Percentiles rank a stretch among this genome's conserved stretches.
Evolutionary conservation across 2,329 filamentous ascomycete species (phyloP).

Genomic region (Fusarium nelsonii): DNA sequence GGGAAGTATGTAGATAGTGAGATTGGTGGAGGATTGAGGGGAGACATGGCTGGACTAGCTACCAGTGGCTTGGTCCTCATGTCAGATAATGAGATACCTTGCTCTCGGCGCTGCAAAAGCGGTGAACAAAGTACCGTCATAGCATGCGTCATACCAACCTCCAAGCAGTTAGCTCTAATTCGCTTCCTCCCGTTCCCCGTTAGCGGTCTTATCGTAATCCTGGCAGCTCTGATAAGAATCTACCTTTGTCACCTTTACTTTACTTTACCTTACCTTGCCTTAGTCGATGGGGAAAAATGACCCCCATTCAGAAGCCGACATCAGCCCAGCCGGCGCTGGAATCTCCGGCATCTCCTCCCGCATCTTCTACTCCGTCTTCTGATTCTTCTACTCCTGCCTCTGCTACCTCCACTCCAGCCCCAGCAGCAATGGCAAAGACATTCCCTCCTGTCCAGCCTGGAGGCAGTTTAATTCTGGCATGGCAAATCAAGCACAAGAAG

Average conservation of each 20-base stretch:
- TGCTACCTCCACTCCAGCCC: slow-evolving; percentile 14
- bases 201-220: slow-evolving; percentile 36
- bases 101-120: not conserved
- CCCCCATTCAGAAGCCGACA: slow-evolving; percentile 42
- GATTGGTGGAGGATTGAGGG: slow-evolving; percentile 30
- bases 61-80: slow-evolving; percentile 16
- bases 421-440: slow-evolving; percentile 54
- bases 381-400: slow-evolving; percentile 18
- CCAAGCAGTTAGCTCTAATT: slow-evolving; percentile 23
- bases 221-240: slow-evolving; percentile 35
- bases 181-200: slow-evolving; percentile 42
- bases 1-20: slow-evolving; percentile 26
- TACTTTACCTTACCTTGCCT: slow-evolving; percentile 12
- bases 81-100: slow-evolving; percentile 36
- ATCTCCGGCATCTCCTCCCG: slow-evolving; percentile 42
- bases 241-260: slow-evolving; percentile 36
- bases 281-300: slow-evolving; percentile 42
- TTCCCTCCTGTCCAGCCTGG: slow-evolving; percentile 89
- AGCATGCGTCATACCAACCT: slow-evolving; percentile 25
- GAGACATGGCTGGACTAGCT: slow-evolving; percentile 21
- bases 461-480: slow-evolving; percentile 93
- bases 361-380: slow-evolving; percentile 29
- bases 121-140: slow-evolving; percentile 22
- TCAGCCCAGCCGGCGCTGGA: slow-evolving; percentile 43
- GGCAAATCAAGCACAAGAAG: slow-evolving; percentile 90